Evolutionary conservation across 345 rosid species (phyloP), one percentile per base, ranked within the genome.

Genomic region (Pelargonium nanum): DNA sequence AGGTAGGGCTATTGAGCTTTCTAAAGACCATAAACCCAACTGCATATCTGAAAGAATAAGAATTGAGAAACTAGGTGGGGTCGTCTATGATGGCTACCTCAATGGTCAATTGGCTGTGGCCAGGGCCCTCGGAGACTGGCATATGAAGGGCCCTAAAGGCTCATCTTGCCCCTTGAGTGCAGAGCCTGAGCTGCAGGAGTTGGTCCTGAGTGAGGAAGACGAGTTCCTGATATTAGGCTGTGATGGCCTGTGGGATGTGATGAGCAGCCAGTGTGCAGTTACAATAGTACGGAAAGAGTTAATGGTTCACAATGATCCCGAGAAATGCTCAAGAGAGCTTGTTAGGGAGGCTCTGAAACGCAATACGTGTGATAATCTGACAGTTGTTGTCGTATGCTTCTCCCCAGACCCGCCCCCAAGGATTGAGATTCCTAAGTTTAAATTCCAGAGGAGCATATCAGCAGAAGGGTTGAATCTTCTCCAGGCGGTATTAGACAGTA

Each of bases 191-290:
- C 45, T 74, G 45, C 68, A 62, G 19, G 70, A 65, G 65, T 44
- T 52, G 22, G 50, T 53, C 34, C 67, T 74, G 30, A 50, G 68
- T 0, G 74, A 74, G 40, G 77, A 74, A 24, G 77, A 74, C 0
- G 77, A 74, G 22, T 74, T 74, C 64, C 70, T 74, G 13, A 65
- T 74, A 16, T 55, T 74, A 4, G 77, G 71, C 24, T 69, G 77
- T 40, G 77, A 74, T 10, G 77, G 77, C n/a, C 58, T 74, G 59
- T 74, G 77, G 77, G 77, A 74, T 54, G 77, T 74, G 58, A 74
- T 74, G 77, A 68, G 73, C 53, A 74, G 77, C 51, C 71, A 74
- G 57, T 26, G 58, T 62, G 77, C 77, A 0, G 77, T 74, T 23
- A 19, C 66, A 5, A 65, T 74, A 1, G 71, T 15, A 0, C 56